Percentiles rank a stretch among this genome's conserved stretches.
Evolutionary conservation across 148 eudicot genomes (phyloP).

Genomic region (Silene latifolia): DNA sequence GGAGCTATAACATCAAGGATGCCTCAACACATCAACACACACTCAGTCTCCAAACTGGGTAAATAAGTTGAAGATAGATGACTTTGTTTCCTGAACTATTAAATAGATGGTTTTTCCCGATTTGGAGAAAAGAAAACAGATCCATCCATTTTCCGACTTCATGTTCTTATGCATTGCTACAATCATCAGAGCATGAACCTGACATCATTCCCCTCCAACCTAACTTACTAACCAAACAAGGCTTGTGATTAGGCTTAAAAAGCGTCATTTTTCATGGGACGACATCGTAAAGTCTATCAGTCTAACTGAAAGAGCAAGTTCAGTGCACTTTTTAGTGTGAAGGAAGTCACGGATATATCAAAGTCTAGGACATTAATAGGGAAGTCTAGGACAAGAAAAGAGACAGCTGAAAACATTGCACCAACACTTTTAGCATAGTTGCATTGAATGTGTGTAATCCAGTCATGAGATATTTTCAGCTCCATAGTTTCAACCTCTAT

Average conservation of each 20-base stretch:
- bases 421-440: not conserved
- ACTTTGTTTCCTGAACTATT: too few species aligned
- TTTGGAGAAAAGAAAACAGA: too few species aligned
- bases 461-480: not conserved
- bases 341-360: conserved; percentile 6
- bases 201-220: too few species aligned
- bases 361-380: not conserved
- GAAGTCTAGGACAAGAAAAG: not conserved
- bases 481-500: conserved; percentile 5
- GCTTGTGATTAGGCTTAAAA: not conserved
- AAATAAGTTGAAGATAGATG: too few species aligned
- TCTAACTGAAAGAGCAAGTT: not conserved
- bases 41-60: too few species aligned
- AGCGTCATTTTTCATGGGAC: not conserved
- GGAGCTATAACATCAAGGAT: too few species aligned
- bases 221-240: too few species aligned
- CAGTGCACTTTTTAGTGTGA: not conserved
- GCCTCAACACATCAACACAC: too few species aligned
- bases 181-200: too few species aligned
- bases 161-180: too few species aligned
- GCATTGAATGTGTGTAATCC: not conserved
- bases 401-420: not conserved
- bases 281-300: not conserved
- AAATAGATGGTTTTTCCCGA: too few species aligned
- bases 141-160: too few species aligned